Conservation (phyloP, 148 eudicot species). For the Cornus florida region DNA sequence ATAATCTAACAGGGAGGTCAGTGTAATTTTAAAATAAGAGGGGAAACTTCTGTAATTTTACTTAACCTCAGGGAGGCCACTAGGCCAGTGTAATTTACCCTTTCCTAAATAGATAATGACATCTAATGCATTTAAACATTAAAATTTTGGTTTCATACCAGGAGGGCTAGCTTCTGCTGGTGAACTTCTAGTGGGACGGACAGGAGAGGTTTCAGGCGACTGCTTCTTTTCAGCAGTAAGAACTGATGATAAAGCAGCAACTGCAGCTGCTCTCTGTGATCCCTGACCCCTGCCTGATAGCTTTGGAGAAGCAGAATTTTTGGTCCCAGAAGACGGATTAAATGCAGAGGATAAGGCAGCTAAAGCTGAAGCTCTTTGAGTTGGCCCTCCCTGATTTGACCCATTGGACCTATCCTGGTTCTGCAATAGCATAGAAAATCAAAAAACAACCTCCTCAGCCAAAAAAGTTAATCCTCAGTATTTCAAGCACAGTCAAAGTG, state of each 20-base stretch:
- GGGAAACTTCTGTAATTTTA: too few species aligned
- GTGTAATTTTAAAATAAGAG: too few species aligned
- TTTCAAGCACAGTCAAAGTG: neutral
- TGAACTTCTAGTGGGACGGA: conserved; percentile 57
- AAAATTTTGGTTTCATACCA: conserved; percentile 35
- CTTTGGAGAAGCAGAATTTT: conserved; percentile 46
- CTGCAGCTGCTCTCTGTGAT: conserved; percentile 96
- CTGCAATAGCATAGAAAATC: conserved; percentile 30
- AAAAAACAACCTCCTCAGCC: neutral
- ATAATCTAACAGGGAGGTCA: too few species aligned
- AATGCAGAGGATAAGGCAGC: conserved; percentile 88
- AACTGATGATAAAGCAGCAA: conserved; percentile 90
- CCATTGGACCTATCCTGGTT: conserved; percentile 62
- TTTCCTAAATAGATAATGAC: neutral
- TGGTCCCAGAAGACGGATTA: conserved; percentile 61
- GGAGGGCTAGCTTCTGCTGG: conserved; percentile 45
- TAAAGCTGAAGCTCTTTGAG: conserved; percentile 77
- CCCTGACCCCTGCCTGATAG: conserved; percentile 48
- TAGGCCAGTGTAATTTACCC: too few species aligned
- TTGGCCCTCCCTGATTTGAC: conserved; percentile 67
- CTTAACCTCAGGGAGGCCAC: too few species aligned
- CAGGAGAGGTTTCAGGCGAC: conserved; percentile 65
- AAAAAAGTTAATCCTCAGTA: neutral
- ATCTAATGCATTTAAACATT: neutral
- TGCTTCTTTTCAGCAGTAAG: conserved; percentile 85